Conservation (phyloP, 345 rosid species). For the Brassica nigra region DNA sequence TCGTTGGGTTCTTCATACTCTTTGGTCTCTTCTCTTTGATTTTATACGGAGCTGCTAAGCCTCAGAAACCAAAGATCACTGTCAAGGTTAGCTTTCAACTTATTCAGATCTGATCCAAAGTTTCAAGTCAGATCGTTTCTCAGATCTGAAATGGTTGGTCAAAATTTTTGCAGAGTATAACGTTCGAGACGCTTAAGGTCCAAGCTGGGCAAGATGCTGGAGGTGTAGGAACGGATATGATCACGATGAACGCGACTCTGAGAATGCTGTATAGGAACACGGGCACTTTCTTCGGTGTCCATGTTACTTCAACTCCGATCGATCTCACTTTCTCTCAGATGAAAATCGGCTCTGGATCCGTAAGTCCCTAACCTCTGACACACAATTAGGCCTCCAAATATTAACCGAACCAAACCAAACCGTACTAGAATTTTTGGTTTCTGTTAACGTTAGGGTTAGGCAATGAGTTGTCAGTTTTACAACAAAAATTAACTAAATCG, state of each 20-base stretch:
- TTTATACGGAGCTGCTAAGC: slow-evolving; percentile 85
- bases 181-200: slow-evolving; percentile 69
- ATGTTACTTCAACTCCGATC: slow-evolving; percentile 72
- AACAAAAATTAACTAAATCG: not conserved
- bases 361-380: slow-evolving; percentile 43
- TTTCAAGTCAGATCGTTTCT: not conserved
- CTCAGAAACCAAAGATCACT: slow-evolving; percentile 86
- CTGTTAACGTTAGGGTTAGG: no score
- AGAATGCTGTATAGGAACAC: slow-evolving; percentile 77
- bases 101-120: not conserved
- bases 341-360: slow-evolving; percentile 76
- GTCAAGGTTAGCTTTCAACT: slow-evolving; percentile 55
- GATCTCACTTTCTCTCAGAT: slow-evolving; percentile 74
- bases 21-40: slow-evolving; percentile 81
- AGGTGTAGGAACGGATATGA: slow-evolving; percentile 93
- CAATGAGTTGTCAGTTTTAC: no score
- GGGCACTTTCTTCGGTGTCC: slow-evolving; percentile 94
- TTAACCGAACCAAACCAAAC: no score
- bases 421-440: no score
- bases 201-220: slow-evolving; percentile 93
- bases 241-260: slow-evolving; percentile 74
- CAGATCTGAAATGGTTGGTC: slow-evolving; percentile 10
- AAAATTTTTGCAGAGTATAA: slow-evolving; percentile 59
- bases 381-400: not conserved
- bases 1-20: slow-evolving; percentile 75